phyloP scores from a whole-genome alignment of 768 basidiomycete genomes.

The Phylloporus rhodoxanthus region DNA sequence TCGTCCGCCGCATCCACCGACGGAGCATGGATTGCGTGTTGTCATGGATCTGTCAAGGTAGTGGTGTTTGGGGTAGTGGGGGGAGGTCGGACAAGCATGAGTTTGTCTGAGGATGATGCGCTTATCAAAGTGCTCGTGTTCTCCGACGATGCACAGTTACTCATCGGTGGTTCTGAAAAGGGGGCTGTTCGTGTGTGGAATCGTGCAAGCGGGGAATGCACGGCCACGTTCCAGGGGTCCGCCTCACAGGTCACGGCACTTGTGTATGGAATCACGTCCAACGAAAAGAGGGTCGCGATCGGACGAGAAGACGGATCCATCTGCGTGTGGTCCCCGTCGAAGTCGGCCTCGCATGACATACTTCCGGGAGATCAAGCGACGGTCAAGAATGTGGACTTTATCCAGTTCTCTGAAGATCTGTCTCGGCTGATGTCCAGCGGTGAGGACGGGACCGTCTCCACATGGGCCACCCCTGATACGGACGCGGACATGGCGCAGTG shows the following conservation, averaged over 20 bases:
- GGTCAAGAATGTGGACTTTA: slow-evolving; percentile 1
- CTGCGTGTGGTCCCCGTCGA: slow-evolving; percentile 14
- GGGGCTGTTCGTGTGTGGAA: slow-evolving; percentile 19
- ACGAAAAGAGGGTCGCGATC: slow-evolving; percentile 5
- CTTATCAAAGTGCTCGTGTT: slow-evolving; percentile 9
- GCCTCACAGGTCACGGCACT: slow-evolving; percentile 16
- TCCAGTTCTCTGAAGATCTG: slow-evolving; percentile 10
- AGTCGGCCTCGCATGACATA: slow-evolving; percentile 10
- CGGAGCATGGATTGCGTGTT: slow-evolving; percentile 6
- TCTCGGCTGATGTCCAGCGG: slow-evolving; percentile 8
- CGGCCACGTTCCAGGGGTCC: slow-evolving; percentile 1
- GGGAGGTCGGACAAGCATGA: not conserved
- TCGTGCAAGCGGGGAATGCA: slow-evolving; percentile 10
- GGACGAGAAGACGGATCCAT: not conserved
- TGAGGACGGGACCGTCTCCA: slow-evolving; percentile 6
- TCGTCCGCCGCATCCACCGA: not conserved
- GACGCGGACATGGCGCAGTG: not conserved
- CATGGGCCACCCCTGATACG: slow-evolving; percentile 6
- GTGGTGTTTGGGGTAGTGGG: slow-evolving; percentile 1
- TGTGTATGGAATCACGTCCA: not conserved
- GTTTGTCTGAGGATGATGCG: not conserved
- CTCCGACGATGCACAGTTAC: slow-evolving; percentile 8
- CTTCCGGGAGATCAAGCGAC: slow-evolving; percentile 1
- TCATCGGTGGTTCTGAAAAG: slow-evolving; percentile 13
- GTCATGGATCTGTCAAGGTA: slow-evolving; percentile 3